A percentile compares a stretch with the other conserved stretches of the same genome.
These are phyloP conservation scores for Cerioporus squamosus DNA, from an alignment of 1,284 basidiomycete genomes.

Conservation along the genomic window DNA sequence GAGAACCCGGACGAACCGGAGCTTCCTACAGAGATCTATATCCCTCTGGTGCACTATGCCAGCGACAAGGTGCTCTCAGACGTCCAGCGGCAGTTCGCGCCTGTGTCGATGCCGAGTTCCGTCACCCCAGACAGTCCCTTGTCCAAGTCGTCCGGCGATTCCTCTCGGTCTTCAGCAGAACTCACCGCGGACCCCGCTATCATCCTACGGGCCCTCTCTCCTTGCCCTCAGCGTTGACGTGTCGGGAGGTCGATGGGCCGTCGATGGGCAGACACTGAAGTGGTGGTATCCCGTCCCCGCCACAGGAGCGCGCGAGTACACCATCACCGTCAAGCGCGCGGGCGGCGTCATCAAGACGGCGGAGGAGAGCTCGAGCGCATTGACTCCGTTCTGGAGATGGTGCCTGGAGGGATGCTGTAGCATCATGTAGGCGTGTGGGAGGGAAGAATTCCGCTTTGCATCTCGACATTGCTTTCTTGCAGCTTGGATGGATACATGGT, in stretches of 20 bases:
- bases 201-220: conserved; percentile 14
- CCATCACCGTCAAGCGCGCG: conserved; percentile 65
- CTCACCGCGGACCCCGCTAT: conserved; percentile 1
- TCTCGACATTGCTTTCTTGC: too few species aligned
- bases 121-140: conserved; percentile 1
- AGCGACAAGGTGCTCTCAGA: conserved; percentile 42
- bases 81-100: conserved; percentile 16
- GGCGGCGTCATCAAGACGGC: conserved; percentile 61
- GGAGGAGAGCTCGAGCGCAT: conserved; percentile 12
- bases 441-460: too few species aligned
- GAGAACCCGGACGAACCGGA: conserved; percentile 38
- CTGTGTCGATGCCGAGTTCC: conserved; percentile 17
- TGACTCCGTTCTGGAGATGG: conserved; percentile 7
- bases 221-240: conserved; percentile 54
- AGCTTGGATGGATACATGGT: too few species aligned
- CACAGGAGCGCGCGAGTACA: conserved; percentile 56
- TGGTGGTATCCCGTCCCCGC: conserved; percentile 86
- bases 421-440: conserved; percentile 16
- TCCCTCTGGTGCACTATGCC: conserved; percentile 91
- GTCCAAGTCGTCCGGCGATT: conserved; percentile 25
- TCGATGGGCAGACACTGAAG: conserved; percentile 73
- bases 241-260: conserved; percentile 69
- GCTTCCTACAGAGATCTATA: conserved; percentile 81
- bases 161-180: conserved; percentile 3
- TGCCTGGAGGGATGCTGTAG: conserved; percentile 19